Base-by-base conservation (phyloP, 768 basidiomycete genomes). In the Hydnomerulius pinastri region DNA sequence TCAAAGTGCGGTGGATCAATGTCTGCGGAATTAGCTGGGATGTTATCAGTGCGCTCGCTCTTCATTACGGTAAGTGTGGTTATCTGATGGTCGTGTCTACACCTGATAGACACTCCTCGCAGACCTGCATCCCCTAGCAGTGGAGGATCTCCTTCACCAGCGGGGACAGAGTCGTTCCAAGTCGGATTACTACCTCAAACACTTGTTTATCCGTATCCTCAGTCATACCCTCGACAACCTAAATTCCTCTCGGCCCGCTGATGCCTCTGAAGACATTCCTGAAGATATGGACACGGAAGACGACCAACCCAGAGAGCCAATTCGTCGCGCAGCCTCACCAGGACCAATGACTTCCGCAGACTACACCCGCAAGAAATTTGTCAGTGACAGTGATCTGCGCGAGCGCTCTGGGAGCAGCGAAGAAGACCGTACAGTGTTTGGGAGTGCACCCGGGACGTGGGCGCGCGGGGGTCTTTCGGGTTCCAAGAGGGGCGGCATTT, bases 1-100 rank as follows among this genome's bases (percentile, higher is more conserved):
- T 78, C 23, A 85, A 80, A 60, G 87, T 86, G 15, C 70, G 87
- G 44, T 90, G 86, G 86, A 87, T 88, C 45, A 85, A 86, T 56
- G 76, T 88, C 54, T 81, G 78, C 20, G 87, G 87, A 5, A 70
- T 78, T 32, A 71, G 80, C 55, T 89, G 86, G 85, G 86, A 87
- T 58, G 84, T 89, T 30, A 76, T 90, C 57, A 85, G 83, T 58
- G 79, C 81, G 1, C 65, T 88, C 27, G 82, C 83, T 17, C 64
- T 87, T 49, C 79, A 78, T 65, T 87, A 85, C 58, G 75, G 86
- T 85, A 50, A 53, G 75, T 28, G 21, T 24, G 2, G 9, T 6
- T 32, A 46, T 12, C 39, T 53, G 1, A 4, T 50, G 4, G 25
- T 54, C 54, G 23, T 49, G 5, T 50, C 50, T 6, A 32, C 23